phyloP scores from a whole-genome alignment of 192 early-diverging fungal genomes.

The Linnemannia hyalina region DNA sequence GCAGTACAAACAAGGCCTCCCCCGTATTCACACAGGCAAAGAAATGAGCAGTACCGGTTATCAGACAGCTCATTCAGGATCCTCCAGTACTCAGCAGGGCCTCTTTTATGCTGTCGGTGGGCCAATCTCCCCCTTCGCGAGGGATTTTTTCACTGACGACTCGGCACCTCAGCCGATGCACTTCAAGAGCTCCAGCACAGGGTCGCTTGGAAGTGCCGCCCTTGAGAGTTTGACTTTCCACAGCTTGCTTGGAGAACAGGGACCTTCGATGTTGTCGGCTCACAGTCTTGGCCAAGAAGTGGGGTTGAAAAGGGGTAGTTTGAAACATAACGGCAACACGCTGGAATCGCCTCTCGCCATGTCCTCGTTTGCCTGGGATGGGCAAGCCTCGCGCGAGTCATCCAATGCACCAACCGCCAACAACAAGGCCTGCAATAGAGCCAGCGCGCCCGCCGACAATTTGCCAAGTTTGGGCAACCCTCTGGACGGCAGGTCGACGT shows the following conservation, averaged over 20 bases:
- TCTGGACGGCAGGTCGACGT: not conserved
- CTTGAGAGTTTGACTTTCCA: not conserved
- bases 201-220: slow-evolving; percentile 5
- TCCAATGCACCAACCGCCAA: not conserved
- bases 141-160: slow-evolving; percentile 2
- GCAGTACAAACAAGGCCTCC: slow-evolving; percentile 23
- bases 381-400: not conserved
- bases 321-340: slow-evolving; percentile 17
- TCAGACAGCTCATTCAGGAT: not conserved
- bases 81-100: not conserved
- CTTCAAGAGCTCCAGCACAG: slow-evolving; percentile 44
- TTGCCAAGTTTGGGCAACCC: not conserved
- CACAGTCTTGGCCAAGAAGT: slow-evolving; percentile 1
- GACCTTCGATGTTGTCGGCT: not conserved
- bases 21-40: slow-evolving; percentile 13
- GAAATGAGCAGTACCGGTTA: not conserved
- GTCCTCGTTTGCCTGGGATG: slow-evolving; percentile 25
- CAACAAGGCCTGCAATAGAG: slow-evolving; percentile 2
- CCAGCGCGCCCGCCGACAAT: not conserved
- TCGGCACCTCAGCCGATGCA: slow-evolving; percentile 11
- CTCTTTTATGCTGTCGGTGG: not conserved
- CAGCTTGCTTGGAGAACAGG: not conserved
- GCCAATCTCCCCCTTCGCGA: slow-evolving; percentile 20
- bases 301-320: not conserved
- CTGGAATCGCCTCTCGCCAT: slow-evolving; percentile 30